Base-by-base conservation (phyloP, 2,329 filamentous ascomycete species). In the Pseudocercospora musae region DNA sequence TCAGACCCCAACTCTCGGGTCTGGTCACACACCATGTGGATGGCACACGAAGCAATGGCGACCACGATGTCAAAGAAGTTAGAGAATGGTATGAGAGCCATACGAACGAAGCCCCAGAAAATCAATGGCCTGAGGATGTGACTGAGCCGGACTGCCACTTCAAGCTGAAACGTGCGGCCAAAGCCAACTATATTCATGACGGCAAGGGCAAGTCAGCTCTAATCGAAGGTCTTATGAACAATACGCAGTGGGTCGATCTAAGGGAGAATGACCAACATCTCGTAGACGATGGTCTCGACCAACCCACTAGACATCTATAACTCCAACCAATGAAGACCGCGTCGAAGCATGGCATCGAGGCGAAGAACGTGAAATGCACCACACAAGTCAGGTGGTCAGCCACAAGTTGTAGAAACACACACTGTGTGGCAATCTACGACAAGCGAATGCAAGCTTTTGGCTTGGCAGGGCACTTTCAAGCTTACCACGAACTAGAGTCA, bases 211-310 rank as follows among this genome's bases (percentile, higher is more conserved):
- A 50, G 11, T 46, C 54, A 20, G 20, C 44, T 5, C 37, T 37
- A 18, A 37, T 62, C 4, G 37, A 58, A 46, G 48, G 46, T 49
- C 11, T 53, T 5, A 15, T 58, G 18, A 33, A 42, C 8, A 48
- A 62, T 7, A 27, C 53, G 6, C 21, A 20, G 5, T 62, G 54
- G 54, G 15, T 46, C 7, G 46, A 53, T 2, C 18, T 58, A 25
- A 58, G 54, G 33, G 29, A 48, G 46, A 62, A n/a, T 20, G 40
- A 58, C 23, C 44, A 52, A 7, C 58, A 53, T 21, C 44, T 58
- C n/a, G 25, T 53, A 13, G 54, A 46, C 31, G 54, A 58, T 54
- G 59, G 54, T 10, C n/a, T 59, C 1, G 56, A 62, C 20, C 33
- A 56, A 18, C 25, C 56, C 5, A 18, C 8, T 44, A n/a, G 40